phyloP scores from a whole-genome alignment of 106 monocot genomes.

The Vanilla planifolia region DNA sequence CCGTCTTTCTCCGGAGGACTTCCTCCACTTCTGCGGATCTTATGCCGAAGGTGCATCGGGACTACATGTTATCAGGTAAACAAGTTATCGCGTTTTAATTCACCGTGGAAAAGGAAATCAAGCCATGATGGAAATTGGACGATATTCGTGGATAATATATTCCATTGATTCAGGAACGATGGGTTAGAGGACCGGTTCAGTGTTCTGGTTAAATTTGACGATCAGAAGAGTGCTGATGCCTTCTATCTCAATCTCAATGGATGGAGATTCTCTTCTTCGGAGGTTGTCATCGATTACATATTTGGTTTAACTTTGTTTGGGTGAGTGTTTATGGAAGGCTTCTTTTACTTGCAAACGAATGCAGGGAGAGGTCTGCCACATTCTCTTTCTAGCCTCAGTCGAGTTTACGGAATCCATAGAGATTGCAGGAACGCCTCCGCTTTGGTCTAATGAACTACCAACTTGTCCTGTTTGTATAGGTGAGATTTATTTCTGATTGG shows the following conservation, averaged over 20 bases:
- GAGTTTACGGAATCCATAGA: conserved; percentile 62
- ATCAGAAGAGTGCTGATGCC: conserved; percentile 72
- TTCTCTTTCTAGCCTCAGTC: conserved; percentile 56
- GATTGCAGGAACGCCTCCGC: conserved; percentile 46
- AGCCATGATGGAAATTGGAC: not conserved
- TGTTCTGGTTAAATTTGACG: conserved; percentile 59
- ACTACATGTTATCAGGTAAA: conserved; percentile 62
- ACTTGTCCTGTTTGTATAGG: conserved; percentile 91
- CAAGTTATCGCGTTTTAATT: not conserved
- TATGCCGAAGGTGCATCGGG: conserved; percentile 30
- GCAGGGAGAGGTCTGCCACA: conserved; percentile 86
- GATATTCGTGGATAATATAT: not conserved
- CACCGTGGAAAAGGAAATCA: not conserved
- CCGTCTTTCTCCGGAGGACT: conserved; percentile 55
- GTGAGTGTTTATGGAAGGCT: not conserved
- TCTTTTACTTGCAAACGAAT: not conserved
- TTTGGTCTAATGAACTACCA: conserved; percentile 72
- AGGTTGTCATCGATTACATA: conserved; percentile 26
- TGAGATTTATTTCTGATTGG: conserved; percentile 23
- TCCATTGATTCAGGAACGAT: conserved; percentile 55
- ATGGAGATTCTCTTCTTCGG: conserved; percentile 60
- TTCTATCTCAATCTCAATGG: conserved; percentile 83
- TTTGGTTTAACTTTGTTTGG: not conserved
- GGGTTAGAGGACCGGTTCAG: conserved; percentile 81
- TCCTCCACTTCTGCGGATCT: conserved; percentile 60